These are phyloP conservation scores for Ascochyta fabae DNA, from an alignment of 2,329 filamentous ascomycete genomes.

Conservation along the genomic window DNA sequence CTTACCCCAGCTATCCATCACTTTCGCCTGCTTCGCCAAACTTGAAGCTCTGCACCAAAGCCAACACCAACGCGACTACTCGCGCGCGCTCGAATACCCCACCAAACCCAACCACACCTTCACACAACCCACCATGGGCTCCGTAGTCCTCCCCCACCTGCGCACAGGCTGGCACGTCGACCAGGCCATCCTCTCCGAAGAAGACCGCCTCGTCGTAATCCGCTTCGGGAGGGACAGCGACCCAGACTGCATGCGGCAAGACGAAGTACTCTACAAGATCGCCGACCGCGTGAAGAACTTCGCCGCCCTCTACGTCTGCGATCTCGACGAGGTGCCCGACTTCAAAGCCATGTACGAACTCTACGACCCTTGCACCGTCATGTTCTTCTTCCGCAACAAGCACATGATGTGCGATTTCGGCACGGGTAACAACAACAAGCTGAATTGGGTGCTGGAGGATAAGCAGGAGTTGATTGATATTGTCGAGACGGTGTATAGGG, in stretches of 20 bases:
- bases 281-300: constrained; percentile 94
- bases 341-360: constrained; percentile 96
- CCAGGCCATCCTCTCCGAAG: constrained; percentile 79
- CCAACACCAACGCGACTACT: background rate
- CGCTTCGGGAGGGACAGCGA: constrained; percentile 90
- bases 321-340: constrained; percentile 69
- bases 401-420: constrained; percentile 98
- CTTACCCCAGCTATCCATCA: too few relatives aligned
- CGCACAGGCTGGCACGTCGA: constrained; percentile 97
- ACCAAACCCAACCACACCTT: background rate
- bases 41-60: background rate
- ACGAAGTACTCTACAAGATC: constrained; percentile 94
- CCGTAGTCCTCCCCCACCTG: constrained; percentile 90
- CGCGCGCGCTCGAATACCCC: background rate
- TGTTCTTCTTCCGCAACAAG: constrained; percentile 98
- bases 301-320: constrained; percentile 81
- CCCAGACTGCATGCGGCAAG: constrained; percentile 80
- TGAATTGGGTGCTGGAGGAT: constrained; percentile 95
- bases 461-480: constrained; percentile 99
- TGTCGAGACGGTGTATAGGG: constrained; percentile 95
- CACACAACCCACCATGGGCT: constrained; percentile 65
- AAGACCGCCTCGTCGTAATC: constrained; percentile 91
- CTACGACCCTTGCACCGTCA: constrained; percentile 91
- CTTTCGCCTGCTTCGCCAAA: background rate
- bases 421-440: constrained; percentile 98